phyloP scores from a whole-genome alignment of 2,329 filamentous ascomycete genomes.

The Byssoonygena ceratinophila region DNA sequence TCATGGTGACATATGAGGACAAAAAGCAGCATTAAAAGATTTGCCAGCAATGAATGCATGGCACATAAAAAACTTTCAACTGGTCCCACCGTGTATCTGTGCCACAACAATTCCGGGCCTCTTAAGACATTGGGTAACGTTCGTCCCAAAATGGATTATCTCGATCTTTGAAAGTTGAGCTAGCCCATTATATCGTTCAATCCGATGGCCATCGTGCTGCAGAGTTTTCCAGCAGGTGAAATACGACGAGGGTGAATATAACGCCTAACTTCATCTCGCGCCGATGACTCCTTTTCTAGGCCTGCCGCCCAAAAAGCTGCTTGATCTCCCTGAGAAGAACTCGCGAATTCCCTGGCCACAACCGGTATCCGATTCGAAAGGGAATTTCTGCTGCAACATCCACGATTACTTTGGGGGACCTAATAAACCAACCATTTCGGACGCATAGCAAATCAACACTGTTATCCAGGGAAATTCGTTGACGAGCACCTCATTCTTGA shows the following conservation, averaged over 20 bases:
- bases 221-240: conserved; percentile 4
- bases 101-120: background rate
- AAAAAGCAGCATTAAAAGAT: conserved; percentile 17
- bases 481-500: too few species aligned
- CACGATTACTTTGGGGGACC: too few species aligned
- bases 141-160: background rate
- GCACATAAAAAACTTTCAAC: background rate
- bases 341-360: conserved; percentile 24
- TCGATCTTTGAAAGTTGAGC: too few species aligned
- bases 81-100: background rate
- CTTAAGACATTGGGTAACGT: background rate
- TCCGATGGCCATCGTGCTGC: too few species aligned
- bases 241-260: conserved; percentile 23
- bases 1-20: conserved; percentile 24
- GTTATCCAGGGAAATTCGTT: too few species aligned
- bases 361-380: conserved; percentile 15
- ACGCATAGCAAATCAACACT: too few species aligned
- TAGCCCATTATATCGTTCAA: too few species aligned
- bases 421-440: too few species aligned
- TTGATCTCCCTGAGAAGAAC: conserved; percentile 16
- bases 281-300: conserved; percentile 36
- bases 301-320: conserved; percentile 23
- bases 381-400: background rate
- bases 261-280: conserved; percentile 29
- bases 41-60: conserved; percentile 16